These are phyloP conservation scores for Boletus tylopilopsis DNA, from an alignment of 768 basidiomycete genomes.

Conservation along the genomic window DNA sequence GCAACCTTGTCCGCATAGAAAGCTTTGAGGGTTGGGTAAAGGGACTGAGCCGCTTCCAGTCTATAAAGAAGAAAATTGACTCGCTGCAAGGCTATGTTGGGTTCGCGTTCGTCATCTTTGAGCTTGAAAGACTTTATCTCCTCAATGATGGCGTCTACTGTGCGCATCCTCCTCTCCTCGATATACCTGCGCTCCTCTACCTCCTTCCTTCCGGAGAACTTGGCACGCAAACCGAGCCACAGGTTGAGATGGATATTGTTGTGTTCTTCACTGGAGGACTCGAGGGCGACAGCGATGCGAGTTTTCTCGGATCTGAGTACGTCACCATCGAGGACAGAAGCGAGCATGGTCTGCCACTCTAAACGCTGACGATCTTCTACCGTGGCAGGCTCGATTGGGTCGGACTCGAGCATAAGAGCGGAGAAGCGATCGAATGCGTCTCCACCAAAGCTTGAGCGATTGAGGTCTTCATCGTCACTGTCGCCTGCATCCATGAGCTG, in stretches of 20 bases:
- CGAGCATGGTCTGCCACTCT: constrained; percentile 95
- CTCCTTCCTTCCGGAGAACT: constrained; percentile 71
- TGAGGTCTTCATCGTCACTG: constrained; percentile 72
- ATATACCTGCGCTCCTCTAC: constrained; percentile 79
- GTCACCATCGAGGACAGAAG: constrained; percentile 90
- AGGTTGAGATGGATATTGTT: constrained; percentile 63
- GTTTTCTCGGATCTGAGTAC: constrained; percentile 95
- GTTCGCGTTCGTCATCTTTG: constrained; percentile 32
- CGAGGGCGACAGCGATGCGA: constrained; percentile 78
- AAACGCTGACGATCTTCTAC: constrained; percentile 75
- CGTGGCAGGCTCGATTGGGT: constrained; percentile 63
- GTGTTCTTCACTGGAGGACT: constrained; percentile 66
- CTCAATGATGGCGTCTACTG: constrained; percentile 78
- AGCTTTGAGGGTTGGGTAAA: constrained; percentile 82
- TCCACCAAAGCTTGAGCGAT: constrained; percentile 37
- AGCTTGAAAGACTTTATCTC: constrained; percentile 80
- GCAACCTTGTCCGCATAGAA: constrained; percentile 74
- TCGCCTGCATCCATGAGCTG: constrained; percentile 65
- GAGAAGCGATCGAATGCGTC: constrained; percentile 52
- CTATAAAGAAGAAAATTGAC: constrained; percentile 66
- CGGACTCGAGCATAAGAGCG: constrained; percentile 53
- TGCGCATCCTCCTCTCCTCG: constrained; percentile 78
- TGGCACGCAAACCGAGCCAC: constrained; percentile 91
- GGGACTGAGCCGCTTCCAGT: constrained; percentile 77
- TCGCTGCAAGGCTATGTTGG: constrained; percentile 51